phyloP scores from a whole-genome alignment of 345 rosid species.

The Camelina laxa region DNA sequence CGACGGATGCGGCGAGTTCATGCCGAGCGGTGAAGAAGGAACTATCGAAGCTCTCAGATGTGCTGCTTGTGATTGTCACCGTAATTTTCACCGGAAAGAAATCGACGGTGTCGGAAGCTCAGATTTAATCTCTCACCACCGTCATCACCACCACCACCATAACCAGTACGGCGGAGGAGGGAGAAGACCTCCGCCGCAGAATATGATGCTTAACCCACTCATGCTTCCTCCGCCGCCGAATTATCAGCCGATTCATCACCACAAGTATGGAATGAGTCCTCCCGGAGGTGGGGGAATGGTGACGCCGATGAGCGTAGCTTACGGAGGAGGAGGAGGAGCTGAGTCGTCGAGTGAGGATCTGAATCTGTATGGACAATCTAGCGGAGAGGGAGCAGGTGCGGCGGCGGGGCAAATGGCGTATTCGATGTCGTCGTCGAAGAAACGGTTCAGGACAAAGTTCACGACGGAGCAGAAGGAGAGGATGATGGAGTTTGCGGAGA shows the following conservation, averaged over 20 bases:
- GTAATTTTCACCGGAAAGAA: constrained; percentile 91
- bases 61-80: constrained; percentile 95
- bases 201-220: constrained; percentile 49
- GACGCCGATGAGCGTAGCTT: constrained; percentile 75
- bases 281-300: constrained; percentile 55
- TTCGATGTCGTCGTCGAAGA: constrained; percentile 65
- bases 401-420: constrained; percentile 51
- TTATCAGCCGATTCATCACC: constrained; percentile 42
- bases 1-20: constrained; percentile 98
- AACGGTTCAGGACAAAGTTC: constrained; percentile 66
- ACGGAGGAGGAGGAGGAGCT: constrained; percentile 58
- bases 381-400: constrained; percentile 47
- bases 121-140: constrained; percentile 21
- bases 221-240: constrained; percentile 57
- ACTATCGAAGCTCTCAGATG: constrained; percentile 79
- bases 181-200: constrained; percentile 39
- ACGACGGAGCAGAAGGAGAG: constrained; percentile 72
- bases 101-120: constrained; percentile 47
- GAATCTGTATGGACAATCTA: constrained; percentile 55
- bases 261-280: constrained; percentile 53
- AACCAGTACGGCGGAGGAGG: constrained; percentile 28
- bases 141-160: constrained; percentile 19
- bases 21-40: constrained; percentile 95
- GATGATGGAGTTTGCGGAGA: constrained; percentile 83
- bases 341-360: constrained; percentile 88